A percentile compares a stretch with the other conserved stretches of the same genome.
Conservation (phyloP, 2,329 filamentous ascomycete species). For the Clarireedia homoeocarpa region DNA sequence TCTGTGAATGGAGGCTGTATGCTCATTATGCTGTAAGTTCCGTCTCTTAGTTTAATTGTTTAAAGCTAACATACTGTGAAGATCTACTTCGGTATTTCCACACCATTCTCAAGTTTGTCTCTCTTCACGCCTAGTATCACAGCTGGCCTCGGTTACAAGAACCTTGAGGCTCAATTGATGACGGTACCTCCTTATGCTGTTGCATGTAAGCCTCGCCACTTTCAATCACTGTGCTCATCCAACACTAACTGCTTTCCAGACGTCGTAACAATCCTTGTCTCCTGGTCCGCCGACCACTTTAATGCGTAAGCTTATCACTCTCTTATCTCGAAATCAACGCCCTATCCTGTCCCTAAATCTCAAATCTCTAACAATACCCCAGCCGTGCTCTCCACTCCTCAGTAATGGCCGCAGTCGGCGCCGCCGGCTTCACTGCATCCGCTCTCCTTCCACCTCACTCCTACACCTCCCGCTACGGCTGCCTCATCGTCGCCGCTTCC, state of each 20-base stretch:
- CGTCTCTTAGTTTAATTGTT: not conserved
- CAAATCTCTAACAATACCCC: not conserved
- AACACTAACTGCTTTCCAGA: slow-evolving; percentile 11
- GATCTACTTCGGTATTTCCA: slow-evolving; percentile 44
- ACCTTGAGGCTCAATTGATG: slow-evolving; percentile 55
- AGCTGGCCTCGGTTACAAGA: slow-evolving; percentile 45
- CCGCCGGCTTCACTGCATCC: slow-evolving; percentile 52
- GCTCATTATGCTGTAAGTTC: slow-evolving; percentile 41
- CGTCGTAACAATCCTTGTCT: slow-evolving; percentile 39
- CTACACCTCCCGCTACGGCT: slow-evolving; percentile 57
- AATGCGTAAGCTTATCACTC: slow-evolving; percentile 34
- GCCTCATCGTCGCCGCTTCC: slow-evolving; percentile 58
- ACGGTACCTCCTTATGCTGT: slow-evolving; percentile 59
- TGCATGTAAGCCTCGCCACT: slow-evolving; percentile 35
- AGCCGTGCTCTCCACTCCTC: slow-evolving; percentile 44
- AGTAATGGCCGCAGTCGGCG: slow-evolving; percentile 41
- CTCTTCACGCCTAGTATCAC: slow-evolving; percentile 59
- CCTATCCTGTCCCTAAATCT: no score
- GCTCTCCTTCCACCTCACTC: slow-evolving; percentile 53
- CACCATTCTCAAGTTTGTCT: slow-evolving; percentile 51
- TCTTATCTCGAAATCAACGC: not conserved
- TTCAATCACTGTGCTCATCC: not conserved
- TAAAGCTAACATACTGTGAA: slow-evolving; percentile 13
- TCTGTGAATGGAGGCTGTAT: slow-evolving; percentile 44
- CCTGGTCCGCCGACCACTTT: slow-evolving; percentile 56